Evolutionary conservation across 2,329 filamentous ascomycete genomes (phyloP).

Genomic region (Talaromyces amestolkiae): DNA sequence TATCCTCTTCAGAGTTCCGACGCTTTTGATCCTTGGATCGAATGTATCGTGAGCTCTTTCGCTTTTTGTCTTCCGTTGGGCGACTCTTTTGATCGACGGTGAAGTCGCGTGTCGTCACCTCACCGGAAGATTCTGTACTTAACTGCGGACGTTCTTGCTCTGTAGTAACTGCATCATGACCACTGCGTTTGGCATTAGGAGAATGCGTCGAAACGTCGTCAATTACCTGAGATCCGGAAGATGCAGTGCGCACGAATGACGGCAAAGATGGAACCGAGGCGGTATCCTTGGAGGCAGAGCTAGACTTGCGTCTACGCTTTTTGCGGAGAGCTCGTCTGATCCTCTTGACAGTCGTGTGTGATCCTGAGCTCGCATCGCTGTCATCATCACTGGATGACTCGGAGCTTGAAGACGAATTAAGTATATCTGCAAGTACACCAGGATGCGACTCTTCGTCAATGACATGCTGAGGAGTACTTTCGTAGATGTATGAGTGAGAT

Average conservation of each 20-base stretch:
- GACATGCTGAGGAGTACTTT: conserved; percentile 81
- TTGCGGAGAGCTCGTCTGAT: conserved; percentile 69
- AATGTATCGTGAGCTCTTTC: conserved; percentile 26
- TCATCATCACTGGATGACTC: conserved; percentile 55
- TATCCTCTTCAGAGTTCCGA: conserved; percentile 12
- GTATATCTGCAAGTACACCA: conserved; percentile 73
- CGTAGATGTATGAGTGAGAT: conserved; percentile 83
- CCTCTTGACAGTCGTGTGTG: conserved; percentile 67
- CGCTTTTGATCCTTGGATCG: conserved; percentile 29
- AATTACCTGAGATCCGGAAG: conserved; percentile 33
- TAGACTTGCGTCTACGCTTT: conserved; percentile 71
- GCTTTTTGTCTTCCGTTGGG: conserved; percentile 21
- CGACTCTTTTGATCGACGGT: conserved; percentile 26
- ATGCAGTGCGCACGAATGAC: conserved; percentile 38
- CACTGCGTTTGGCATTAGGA: conserved; percentile 42
- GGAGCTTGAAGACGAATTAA: conserved; percentile 62
- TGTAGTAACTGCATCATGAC: conserved; percentile 52
- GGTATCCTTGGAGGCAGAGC: conserved; percentile 63
- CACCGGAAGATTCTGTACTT: conserved; percentile 16
- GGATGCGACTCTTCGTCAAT: conserved; percentile 85
- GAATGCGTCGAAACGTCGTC: conserved; percentile 21
- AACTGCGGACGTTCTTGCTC: conserved; percentile 36
- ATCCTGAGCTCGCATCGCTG: conserved; percentile 62
- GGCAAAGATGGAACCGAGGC: conserved; percentile 44
- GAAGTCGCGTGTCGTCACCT: conserved; percentile 48